Base-by-base conservation (phyloP, 768 basidiomycete genomes). In the Pleurotus sapidus region DNA sequence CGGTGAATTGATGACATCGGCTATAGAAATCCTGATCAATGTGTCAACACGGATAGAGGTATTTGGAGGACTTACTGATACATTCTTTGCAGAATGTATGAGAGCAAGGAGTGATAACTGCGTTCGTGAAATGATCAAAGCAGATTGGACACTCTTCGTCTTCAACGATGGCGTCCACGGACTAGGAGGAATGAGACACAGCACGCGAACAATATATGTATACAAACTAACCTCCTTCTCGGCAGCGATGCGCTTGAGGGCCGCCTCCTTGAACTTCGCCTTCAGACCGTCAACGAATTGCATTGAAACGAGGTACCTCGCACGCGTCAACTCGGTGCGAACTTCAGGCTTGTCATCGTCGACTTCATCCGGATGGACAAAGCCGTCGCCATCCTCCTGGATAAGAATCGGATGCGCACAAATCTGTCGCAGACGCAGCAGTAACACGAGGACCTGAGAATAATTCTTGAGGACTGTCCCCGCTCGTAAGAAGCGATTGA, bases 391-490 rank as follows among this genome's bases (percentile, higher is more conserved):
- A 37, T 77, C 76, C 61, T 86, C 84, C 63, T 83, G 81, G 30
- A 90, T 83, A 5, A 91, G 73, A 12, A 76, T 79, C 2, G 89
- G 85, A 66, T 89, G 88, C 38, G 82, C 80, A 64, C 86, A 88
- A 38, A 88, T 70, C 63, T 89, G 88, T 8, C 87, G 79, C 1
- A 91, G 75, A 9, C 88, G 77, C 3, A 80, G 66, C 12, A 80
- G 64, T 5, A 81, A 60, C 5, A 80, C 78, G 4, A 81, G 67
- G 47, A 84, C 82, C 64, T 82, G 79, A 42, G 77, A 73, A 59
- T 85, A 85, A 61, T 88, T 84, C 64, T 90, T 90, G 39, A 90
- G 70, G 9, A 90, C 86, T 0, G 88, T 88, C 1, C 87, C 86
- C 4, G 77, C 83, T 4, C 73, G 69, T 7, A 86, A 70, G 67